Base-by-base conservation (phyloP, 208 protist genomes). In the Crithidia brevicula region DNA sequence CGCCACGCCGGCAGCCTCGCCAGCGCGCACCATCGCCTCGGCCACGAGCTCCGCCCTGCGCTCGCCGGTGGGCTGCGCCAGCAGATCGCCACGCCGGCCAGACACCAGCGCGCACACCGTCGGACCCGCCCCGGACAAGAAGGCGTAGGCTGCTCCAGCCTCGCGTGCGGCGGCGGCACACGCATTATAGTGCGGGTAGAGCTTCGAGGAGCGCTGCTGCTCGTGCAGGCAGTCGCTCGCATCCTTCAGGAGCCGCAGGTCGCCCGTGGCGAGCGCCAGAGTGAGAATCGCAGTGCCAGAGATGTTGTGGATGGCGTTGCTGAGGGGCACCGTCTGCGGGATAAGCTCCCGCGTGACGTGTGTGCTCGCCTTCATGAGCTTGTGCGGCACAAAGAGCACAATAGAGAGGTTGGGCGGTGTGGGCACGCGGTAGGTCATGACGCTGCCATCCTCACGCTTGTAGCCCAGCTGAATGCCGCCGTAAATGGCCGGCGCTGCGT, bases 301-400 rank as follows among this genome's bases (percentile, higher is more conserved):
- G 56, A 98, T 95, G 81, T 98, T 98, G 77, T 89, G 91, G n/a
- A 98, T 77, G 22, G 93, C 91, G 52, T 97, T 85, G 46, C 73
- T 51, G 31, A 93, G 81, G 2, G 86, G 53, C 31, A 96, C 73
- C 51, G 72, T 81, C 36, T 51, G 50, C 23, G 85, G 78, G n/a
- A 98, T 74, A 27, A 97, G 73, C 11, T 82, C 83, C 23, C 94
- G 89, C 16, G 93, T 91, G 27, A 91, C 81, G 28, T 86, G 77
- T n/a, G 93, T 98, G 70, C 89, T 89, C n/a, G 77, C 82, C 80
- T 95, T 95, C 85, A 92, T 94, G 23, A 86, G 79, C 27, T 85
- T 83, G 58, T 96, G 75, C 16, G 94, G 94, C 6, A 97, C 77
- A 65, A 98, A 97, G 31, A 98, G 74, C 9, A 98, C 90, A 16